Percentiles rank a stretch among this genome's conserved stretches.
Conservation (phyloP, 2,329 filamentous ascomycete species). For the Fusarium sp. region DNA sequence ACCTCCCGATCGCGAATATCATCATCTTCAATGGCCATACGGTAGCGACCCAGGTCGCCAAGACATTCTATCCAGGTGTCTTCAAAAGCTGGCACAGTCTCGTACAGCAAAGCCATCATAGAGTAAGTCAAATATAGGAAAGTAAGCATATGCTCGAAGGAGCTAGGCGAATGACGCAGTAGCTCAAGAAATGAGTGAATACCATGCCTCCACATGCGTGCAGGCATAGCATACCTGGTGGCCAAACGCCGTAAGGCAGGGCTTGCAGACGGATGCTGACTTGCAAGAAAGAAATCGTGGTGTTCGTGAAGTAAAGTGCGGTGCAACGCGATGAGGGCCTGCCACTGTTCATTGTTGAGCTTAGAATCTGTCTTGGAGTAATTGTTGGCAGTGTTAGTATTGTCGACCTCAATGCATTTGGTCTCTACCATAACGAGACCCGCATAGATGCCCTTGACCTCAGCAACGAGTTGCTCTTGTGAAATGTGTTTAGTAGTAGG, state of each 20-base stretch:
- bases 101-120: constrained; percentile 88
- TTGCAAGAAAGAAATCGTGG: constrained; percentile 87
- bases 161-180: constrained; percentile 77
- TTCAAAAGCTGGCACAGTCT: constrained; percentile 84
- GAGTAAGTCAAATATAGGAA: constrained; percentile 92
- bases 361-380: constrained; percentile 54
- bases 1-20: constrained; percentile 80
- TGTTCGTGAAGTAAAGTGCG: constrained; percentile 84
- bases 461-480: constrained; percentile 81
- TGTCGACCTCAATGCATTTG: constrained; percentile 87
- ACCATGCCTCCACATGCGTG: constrained; percentile 91
- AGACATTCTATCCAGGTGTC: constrained; percentile 96
- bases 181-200: constrained; percentile 89
- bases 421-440: constrained; percentile 87
- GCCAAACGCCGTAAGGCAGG: constrained; percentile 75
- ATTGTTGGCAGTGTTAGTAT: constrained; percentile 63
- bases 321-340: constrained; percentile 84
- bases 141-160: constrained; percentile 87
- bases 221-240: constrained; percentile 89
- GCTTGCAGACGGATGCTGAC: constrained; percentile 84
- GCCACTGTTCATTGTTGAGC: constrained; percentile 79
- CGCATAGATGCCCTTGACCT: constrained; percentile 86
- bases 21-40: constrained; percentile 90
- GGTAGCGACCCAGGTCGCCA: constrained; percentile 85
- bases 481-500: constrained; percentile 62